Conservation (phyloP, 352 stramenopile genomes). For the Pilasporangium apinafurcum region DNA sequence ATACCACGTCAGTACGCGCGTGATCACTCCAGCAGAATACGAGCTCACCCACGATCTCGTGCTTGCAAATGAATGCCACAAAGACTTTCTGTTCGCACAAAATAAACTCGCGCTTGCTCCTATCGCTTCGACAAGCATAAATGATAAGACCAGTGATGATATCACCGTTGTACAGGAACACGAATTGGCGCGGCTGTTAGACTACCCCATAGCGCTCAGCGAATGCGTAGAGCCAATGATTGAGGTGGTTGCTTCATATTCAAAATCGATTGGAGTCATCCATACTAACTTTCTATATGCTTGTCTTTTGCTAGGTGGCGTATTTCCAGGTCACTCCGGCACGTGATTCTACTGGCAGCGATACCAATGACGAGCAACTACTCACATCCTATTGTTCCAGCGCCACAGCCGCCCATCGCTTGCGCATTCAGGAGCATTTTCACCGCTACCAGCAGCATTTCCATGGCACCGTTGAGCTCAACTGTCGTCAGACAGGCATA, state of each 20-base stretch:
- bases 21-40: constrained; percentile 43
- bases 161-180: constrained; percentile 22
- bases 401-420: constrained; percentile 3
- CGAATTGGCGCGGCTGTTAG: constrained; percentile 30
- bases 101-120: constrained; percentile 6
- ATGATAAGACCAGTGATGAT: not conserved
- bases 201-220: constrained; percentile 63
- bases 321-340: constrained; percentile 32
- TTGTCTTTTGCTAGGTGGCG: constrained; percentile 24
- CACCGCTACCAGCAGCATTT: constrained; percentile 23
- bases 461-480: constrained; percentile 6
- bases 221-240: constrained; percentile 50
- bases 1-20: constrained; percentile 13
- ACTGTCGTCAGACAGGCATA: constrained; percentile 10
- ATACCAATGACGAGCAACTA: constrained; percentile 8
- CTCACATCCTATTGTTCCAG: constrained; percentile 57
- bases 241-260: constrained; percentile 44
- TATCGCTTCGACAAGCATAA: not conserved
- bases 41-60: constrained; percentile 37
- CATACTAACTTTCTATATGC: not conserved
- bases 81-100: constrained; percentile 11
- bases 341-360: not conserved
- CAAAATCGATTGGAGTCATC: not conserved
- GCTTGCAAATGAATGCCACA: constrained; percentile 28
- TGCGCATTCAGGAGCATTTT: constrained; percentile 28